Conservation (phyloP, 306 rosid genomes). For the Malus fusca region DNA sequence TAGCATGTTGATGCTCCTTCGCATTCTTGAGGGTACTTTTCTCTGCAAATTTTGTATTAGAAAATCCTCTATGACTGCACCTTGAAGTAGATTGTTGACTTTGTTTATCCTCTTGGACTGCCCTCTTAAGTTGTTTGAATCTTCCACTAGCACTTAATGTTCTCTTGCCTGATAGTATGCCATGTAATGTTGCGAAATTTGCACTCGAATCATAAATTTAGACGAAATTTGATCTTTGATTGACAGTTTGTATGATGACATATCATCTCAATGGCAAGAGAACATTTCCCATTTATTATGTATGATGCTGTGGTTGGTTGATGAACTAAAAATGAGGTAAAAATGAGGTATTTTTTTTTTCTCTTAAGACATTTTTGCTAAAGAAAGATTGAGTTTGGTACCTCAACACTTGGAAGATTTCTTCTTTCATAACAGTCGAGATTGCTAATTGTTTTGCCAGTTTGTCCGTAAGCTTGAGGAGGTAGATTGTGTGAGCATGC, state of each 20-base stretch:
- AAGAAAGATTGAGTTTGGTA: not conserved
- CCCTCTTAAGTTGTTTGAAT: not conserved
- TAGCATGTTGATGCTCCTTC: conserved; percentile 73
- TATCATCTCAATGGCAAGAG: not conserved
- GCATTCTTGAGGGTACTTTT: conserved; percentile 67
- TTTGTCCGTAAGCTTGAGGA: not conserved
- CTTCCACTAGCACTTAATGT: not conserved
- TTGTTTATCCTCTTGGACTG: too few relatives aligned
- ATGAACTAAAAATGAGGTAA: not conserved
- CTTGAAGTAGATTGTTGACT: not conserved
- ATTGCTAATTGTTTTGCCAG: not conserved
- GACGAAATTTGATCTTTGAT: not conserved
- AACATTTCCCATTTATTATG: not conserved
- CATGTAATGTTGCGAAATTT: not conserved
- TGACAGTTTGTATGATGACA: not conserved
- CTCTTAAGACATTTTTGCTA: not conserved
- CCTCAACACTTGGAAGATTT: not conserved
- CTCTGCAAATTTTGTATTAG: not conserved
- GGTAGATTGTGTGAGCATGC: not conserved
- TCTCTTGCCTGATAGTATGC: not conserved
- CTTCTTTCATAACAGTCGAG: too few relatives aligned
- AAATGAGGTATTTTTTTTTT: too few relatives aligned
- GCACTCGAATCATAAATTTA: not conserved
- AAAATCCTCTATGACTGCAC: not conserved
- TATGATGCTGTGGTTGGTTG: not conserved